A percentile compares a stretch with the other conserved stretches of the same genome.
Conservation (phyloP, 1,284 basidiomycete species). For the Cutaneotrichosporon sp. region DNA sequence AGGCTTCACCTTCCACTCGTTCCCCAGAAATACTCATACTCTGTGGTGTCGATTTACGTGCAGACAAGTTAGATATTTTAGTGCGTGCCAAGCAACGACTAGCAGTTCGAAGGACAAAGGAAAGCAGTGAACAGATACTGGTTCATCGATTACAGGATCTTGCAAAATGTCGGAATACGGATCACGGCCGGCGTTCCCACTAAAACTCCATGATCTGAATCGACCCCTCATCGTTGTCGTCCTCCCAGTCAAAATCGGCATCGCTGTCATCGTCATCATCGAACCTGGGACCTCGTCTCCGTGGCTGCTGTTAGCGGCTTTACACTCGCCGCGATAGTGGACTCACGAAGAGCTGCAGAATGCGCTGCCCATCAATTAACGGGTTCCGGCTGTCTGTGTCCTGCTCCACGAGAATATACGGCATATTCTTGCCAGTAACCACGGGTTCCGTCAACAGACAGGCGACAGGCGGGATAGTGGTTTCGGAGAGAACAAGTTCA, state of each 20-base stretch:
- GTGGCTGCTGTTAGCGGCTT: not conserved
- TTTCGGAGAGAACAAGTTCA: conserved; percentile 27
- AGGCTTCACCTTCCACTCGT: no score
- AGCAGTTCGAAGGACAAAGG: no score
- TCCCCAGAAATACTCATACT: no score
- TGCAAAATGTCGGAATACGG: no score
- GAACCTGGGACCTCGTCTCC: no score
- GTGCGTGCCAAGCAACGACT: no score
- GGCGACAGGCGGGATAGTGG: conserved; percentile 8
- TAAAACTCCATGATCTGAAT: conserved; percentile 34
- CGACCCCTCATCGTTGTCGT: not conserved
- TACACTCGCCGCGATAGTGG: not conserved
- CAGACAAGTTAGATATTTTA: no score
- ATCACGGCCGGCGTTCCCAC: not conserved
- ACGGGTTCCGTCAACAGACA: not conserved
- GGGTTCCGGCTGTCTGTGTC: conserved; percentile 23
- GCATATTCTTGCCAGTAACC: conserved; percentile 32
- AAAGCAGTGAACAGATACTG: no score
- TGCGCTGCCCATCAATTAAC: conserved; percentile 43
- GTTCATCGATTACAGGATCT: no score
- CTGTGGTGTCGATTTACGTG: no score
- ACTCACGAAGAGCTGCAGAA: conserved; percentile 20
- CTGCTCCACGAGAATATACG: conserved; percentile 30
- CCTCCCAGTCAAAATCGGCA: not conserved
- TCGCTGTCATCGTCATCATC: no score